A percentile compares a stretch with the other conserved stretches of the same genome.
These are phyloP conservation scores for Cyclotella kingstonii DNA, from an alignment of 108 stramenopile species.

Conservation along the genomic window DNA sequence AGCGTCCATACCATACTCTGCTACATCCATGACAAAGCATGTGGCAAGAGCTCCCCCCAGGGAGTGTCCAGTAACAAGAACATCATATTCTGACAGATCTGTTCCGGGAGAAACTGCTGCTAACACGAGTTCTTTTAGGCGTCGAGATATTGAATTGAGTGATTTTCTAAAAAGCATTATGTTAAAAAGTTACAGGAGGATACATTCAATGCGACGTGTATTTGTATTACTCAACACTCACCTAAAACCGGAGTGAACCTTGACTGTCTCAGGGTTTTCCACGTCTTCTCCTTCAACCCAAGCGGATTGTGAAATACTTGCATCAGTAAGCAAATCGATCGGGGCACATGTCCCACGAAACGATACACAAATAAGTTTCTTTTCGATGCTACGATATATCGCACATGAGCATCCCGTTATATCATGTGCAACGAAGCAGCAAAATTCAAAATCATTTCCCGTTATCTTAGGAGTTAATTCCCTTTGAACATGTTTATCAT, in stretches of 20 bases:
- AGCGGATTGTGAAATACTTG: conserved; percentile 65
- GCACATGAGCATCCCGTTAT: conserved; percentile 72
- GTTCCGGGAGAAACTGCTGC: conserved; percentile 64
- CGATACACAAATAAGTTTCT: conserved; percentile 61
- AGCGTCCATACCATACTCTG: conserved; percentile 77
- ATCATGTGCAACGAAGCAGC: conserved; percentile 79
- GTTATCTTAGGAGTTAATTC: not conserved
- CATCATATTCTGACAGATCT: conserved; percentile 59
- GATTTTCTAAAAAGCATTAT: conserved; percentile 54
- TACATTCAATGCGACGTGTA: not conserved
- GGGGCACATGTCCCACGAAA: conserved; percentile 83
- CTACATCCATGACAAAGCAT: conserved; percentile 73
- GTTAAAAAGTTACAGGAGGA: not conserved
- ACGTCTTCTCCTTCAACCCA: conserved; percentile 82
- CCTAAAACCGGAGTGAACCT: conserved; percentile 80
- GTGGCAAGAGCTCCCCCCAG: conserved; percentile 85
- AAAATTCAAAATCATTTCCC: conserved; percentile 70
- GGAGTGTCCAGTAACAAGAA: conserved; percentile 80
- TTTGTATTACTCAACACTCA: not conserved
- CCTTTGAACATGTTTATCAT: conserved; percentile 34
- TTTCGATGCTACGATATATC: conserved; percentile 67
- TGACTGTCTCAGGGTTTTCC: conserved; percentile 40
- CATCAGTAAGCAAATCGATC: conserved; percentile 80
- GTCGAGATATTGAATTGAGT: conserved; percentile 69
- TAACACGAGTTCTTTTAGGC: conserved; percentile 78